A percentile compares a stretch with the other conserved stretches of the same genome.
These are phyloP conservation scores for Phytophthora pluvialis DNA, from an alignment of 352 stramenopile genomes.

Conservation along the genomic window DNA sequence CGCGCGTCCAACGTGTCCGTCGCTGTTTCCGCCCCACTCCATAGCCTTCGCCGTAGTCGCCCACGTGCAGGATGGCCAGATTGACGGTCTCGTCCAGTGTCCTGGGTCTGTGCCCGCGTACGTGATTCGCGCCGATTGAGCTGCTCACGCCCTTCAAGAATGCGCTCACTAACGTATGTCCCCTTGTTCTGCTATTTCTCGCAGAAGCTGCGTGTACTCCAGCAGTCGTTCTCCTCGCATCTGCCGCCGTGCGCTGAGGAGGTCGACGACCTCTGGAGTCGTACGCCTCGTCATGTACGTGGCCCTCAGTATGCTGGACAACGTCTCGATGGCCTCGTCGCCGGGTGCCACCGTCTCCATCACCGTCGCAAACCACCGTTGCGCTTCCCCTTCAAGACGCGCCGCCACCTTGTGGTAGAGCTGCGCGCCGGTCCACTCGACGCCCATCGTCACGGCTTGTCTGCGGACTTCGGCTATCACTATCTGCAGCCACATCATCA, in stretches of 20 bases:
- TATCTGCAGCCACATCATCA: conserved; percentile 9
- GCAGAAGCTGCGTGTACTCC: not conserved
- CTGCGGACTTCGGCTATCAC: not conserved
- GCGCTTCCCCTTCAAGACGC: conserved; percentile 6
- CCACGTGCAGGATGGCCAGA: not conserved
- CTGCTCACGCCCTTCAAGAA: conserved; percentile 15
- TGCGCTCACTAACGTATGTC: not conserved
- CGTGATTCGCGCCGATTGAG: not conserved
- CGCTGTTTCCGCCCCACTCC: not conserved
- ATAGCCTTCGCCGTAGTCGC: conserved; percentile 7
- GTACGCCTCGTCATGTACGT: conserved; percentile 9
- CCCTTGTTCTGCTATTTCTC: not conserved
- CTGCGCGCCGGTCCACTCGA: not conserved
- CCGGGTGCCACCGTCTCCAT: not conserved
- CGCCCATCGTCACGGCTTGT: not conserved
- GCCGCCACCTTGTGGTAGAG: conserved; percentile 13
- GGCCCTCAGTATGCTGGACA: not conserved
- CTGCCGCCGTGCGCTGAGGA: not conserved
- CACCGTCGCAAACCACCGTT: conserved; percentile 15
- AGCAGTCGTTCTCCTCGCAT: not conserved
- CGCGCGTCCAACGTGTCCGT: not conserved
- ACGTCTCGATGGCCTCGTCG: not conserved
- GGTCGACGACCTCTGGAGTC: conserved; percentile 8
- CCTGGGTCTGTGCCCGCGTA: not conserved
- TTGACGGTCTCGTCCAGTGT: not conserved